phyloP scores from a whole-genome alignment of 257 asterid species.

The Penstemon newberryi region DNA sequence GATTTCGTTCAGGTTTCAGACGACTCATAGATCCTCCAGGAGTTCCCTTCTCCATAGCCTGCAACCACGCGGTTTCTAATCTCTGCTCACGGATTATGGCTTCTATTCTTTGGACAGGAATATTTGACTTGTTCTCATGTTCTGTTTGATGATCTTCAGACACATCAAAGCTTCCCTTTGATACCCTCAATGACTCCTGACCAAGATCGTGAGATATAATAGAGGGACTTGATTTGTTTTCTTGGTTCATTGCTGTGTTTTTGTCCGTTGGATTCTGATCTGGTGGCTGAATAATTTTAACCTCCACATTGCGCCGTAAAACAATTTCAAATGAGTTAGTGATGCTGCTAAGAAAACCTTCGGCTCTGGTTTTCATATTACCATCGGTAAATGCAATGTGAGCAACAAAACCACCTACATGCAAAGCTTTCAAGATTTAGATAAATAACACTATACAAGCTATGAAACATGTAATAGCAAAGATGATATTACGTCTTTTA shows the following conservation, averaged over 20 bases:
- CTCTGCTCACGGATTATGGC: constrained; percentile 84
- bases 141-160: constrained; percentile 25
- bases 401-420: constrained; percentile 80
- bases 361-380: constrained; percentile 76
- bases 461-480: not conserved
- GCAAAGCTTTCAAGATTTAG: constrained; percentile 1
- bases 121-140: constrained; percentile 43
- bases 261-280: constrained; percentile 32
- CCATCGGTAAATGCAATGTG: constrained; percentile 72
- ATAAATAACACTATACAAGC: not conserved
- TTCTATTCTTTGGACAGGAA: constrained; percentile 72
- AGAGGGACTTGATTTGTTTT: constrained; percentile 23
- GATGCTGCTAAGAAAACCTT: constrained; percentile 90
- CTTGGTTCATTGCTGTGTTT: constrained; percentile 17
- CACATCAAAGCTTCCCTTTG: too few species aligned
- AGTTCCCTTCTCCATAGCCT: constrained; percentile 80
- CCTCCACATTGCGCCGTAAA: constrained; percentile 76
- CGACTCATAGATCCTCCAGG: constrained; percentile 53
- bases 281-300: constrained; percentile 56
- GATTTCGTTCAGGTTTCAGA: constrained; percentile 81
- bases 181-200: too few species aligned
- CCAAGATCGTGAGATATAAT: constrained; percentile 5
- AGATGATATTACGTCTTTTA: not conserved
- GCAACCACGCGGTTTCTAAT: constrained; percentile 91
- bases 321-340: constrained; percentile 80